Conservation (phyloP, 352 stramenopile species). For the Phytophthora pluvialis region DNA sequence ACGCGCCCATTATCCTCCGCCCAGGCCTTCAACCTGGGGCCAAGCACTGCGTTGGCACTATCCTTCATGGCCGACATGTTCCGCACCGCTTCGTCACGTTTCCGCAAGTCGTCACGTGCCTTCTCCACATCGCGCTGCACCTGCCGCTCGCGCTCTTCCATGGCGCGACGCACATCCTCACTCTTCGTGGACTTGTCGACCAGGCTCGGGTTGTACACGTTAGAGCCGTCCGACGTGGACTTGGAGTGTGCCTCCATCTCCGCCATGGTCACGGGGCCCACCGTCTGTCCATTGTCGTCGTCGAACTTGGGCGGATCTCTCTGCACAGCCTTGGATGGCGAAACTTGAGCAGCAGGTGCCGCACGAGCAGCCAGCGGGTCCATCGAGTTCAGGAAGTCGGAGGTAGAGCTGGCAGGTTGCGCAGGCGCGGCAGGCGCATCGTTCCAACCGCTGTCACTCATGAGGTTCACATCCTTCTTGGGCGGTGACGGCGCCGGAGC, state of each 20-base stretch:
- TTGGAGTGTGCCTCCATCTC: constrained; percentile 79
- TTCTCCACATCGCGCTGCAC: constrained; percentile 77
- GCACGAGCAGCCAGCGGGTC: constrained; percentile 58
- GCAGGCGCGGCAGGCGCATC: constrained; percentile 32
- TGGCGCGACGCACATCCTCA: constrained; percentile 76
- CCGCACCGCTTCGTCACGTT: constrained; percentile 65
- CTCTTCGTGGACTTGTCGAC: constrained; percentile 88
- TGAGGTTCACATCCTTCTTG: constrained; percentile 69
- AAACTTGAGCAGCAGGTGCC: constrained; percentile 23
- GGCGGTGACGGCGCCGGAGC: constrained; percentile 17
- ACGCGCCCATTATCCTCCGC: constrained; percentile 87
- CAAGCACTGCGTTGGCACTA: constrained; percentile 54
- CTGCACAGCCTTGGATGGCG: constrained; percentile 26
- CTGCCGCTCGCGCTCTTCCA: constrained; percentile 82
- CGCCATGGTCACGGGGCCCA: constrained; percentile 81
- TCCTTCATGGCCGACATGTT: constrained; percentile 79
- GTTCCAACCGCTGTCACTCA: constrained; percentile 66
- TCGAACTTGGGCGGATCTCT: constrained; percentile 76
- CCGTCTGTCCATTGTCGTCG: constrained; percentile 78
- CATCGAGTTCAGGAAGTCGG: constrained; percentile 73
- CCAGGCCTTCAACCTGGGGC: constrained; percentile 81
- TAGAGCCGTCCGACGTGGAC: constrained; percentile 77
- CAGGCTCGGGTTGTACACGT: constrained; percentile 87
- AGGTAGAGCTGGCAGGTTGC: constrained; percentile 36
- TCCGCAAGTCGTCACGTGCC: constrained; percentile 71